Conservation (phyloP, 2,329 filamentous ascomycete species). For the Cyphellophora europaea region DNA sequence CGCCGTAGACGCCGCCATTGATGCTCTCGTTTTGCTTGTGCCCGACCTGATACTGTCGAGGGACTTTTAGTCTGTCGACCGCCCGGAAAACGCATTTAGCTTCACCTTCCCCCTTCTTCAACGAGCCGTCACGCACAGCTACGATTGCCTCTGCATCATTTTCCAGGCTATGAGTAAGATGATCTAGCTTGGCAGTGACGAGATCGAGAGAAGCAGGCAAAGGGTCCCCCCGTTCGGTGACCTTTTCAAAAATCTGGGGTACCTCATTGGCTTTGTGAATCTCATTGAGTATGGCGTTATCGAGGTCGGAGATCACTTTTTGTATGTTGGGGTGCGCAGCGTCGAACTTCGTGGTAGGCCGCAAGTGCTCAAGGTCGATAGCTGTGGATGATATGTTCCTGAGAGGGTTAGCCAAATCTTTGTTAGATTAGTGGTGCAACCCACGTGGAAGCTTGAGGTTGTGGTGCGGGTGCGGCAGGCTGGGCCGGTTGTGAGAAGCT, state of each 20-base stretch:
- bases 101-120: constrained; percentile 56
- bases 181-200: constrained; percentile 51
- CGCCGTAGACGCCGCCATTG: constrained; percentile 14
- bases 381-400: constrained; percentile 57
- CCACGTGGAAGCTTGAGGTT: background rate
- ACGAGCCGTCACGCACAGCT: constrained; percentile 45
- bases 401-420: constrained; percentile 17
- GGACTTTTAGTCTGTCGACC: constrained; percentile 65
- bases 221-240: constrained; percentile 54
- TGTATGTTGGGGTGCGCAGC: constrained; percentile 79
- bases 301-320: constrained; percentile 65
- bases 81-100: constrained; percentile 64
- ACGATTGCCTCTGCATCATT: constrained; percentile 55
- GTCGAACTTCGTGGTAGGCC: constrained; percentile 83
- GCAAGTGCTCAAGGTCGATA: constrained; percentile 71
- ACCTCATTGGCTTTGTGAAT: constrained; percentile 66
- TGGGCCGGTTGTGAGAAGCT: background rate
- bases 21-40: constrained; percentile 13
- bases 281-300: constrained; percentile 70
- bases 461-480: background rate
- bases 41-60: constrained; percentile 50
- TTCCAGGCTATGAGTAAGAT: constrained; percentile 53
- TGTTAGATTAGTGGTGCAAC: background rate
- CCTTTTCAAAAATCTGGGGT: constrained; percentile 57
- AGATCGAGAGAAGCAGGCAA: constrained; percentile 58